phyloP scores from a whole-genome alignment of 495 filamentous ascomycete species.

The Usnea hakonensis region DNA sequence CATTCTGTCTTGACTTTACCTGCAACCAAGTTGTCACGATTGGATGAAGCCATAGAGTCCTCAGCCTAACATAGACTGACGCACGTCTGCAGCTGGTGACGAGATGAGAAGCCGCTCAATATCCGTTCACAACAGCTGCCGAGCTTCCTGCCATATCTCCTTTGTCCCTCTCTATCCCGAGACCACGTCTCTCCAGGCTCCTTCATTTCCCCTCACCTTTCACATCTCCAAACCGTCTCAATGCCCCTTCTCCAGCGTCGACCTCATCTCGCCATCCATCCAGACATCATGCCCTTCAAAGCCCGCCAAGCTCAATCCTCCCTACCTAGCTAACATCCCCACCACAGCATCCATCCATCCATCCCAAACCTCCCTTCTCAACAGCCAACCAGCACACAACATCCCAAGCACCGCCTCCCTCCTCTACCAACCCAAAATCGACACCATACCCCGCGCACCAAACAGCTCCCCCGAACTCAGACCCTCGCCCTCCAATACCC shows the following conservation, averaged over 20 bases:
- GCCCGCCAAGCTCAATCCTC: slow-evolving; percentile 19
- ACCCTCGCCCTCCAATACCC: background rate
- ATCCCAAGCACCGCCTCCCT: slow-evolving; percentile 38
- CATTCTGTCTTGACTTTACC: too few relatives aligned
- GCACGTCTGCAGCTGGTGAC: too few relatives aligned
- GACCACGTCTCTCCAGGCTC: background rate
- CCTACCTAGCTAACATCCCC: slow-evolving; percentile 35
- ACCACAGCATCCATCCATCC: slow-evolving; percentile 33
- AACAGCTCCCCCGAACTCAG: background rate
- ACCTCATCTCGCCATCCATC: background rate
- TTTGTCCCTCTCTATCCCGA: background rate
- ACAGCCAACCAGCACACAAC: slow-evolving; percentile 31
- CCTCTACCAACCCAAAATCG: slow-evolving; percentile 28
- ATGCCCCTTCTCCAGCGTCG: background rate
- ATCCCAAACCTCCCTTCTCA: slow-evolving; percentile 30
- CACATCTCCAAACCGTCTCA: background rate
- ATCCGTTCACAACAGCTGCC: background rate
- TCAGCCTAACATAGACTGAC: background rate
- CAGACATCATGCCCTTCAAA: background rate
- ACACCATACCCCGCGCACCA: background rate
- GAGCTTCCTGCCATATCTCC: background rate
- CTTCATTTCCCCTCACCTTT: background rate
- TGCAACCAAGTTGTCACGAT: background rate
- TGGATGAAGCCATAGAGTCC: background rate
- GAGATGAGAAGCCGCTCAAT: background rate